Base-by-base conservation (phyloP, 345 rosid species). In the Lenwebbia sp. region DNA sequence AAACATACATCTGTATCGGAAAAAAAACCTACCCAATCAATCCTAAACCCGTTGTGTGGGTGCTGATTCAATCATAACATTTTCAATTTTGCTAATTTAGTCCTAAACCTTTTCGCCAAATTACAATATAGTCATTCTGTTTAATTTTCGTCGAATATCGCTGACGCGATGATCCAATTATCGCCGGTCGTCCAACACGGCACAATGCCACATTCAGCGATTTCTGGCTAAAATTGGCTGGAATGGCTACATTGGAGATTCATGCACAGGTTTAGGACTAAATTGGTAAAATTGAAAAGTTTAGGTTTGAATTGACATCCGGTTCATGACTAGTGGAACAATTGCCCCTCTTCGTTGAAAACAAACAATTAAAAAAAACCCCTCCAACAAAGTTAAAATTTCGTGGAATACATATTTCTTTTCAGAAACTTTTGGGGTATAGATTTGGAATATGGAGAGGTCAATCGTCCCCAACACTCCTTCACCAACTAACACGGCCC, bases 211-310 rank as follows among this genome's bases (percentile, higher is more conserved):
- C 26, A 4, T 3, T 3, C 5, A 4, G 0, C 2, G n/a, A 55
- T 1, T 7, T 25, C 12, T 1, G 0, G 5, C 0, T 0, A 57
- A 2, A 62, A 30, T 62, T 15, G 3, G 3, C 2, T 0, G 0
- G 17, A 4, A 7, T 0, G 76, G 15, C 0, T 1, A 15, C 8
- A 7, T 0, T 15, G 12, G 1, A 62, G 17, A 3, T 62, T 30
- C 5, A 7, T 1, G 1, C 5, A 62, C 2, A 15, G 1, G 33
- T 30, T 62, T 62, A 62, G 12, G 21, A 62, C 6, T 62, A 62
- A 2, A 62, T 6, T 62, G 0, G 5, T 15, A 30, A 62, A 62
- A 7, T 28, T 14, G 19, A 62, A 28, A 62, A 62, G 2, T 14
- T 14, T 62, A 62, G 1, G 22, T 14, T 5, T 62, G 8, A 30